These are phyloP conservation scores for Solanum arcanum DNA, from an alignment of 257 asterid genomes.

Conservation along the genomic window DNA sequence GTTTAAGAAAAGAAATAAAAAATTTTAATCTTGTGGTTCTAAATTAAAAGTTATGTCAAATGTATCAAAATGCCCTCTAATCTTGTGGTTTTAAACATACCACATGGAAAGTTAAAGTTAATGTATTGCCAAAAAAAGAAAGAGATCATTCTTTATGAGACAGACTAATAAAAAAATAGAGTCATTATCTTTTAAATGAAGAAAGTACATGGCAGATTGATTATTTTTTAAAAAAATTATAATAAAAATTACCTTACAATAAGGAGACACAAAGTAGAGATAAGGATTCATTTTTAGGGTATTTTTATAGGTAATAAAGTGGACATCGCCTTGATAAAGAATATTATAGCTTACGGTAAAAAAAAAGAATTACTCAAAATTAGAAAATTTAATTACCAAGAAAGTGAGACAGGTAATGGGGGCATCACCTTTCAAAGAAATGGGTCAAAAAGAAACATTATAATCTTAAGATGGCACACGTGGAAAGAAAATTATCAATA, in stretches of 20 bases:
- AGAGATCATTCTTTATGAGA: too few species aligned
- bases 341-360: neutral
- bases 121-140: too few species aligned
- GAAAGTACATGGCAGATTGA: fast-evolving
- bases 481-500: neutral
- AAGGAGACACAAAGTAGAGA: neutral
- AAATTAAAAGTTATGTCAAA: too few species aligned
- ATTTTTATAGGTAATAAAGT: neutral
- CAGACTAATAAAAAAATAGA: too few species aligned
- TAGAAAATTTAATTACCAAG: neutral
- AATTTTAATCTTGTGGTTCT: fast-evolving
- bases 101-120: too few species aligned
- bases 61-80: too few species aligned
- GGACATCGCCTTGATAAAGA: neutral
- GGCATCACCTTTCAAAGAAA: neutral
- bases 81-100: too few species aligned
- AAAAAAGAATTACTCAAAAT: neutral
- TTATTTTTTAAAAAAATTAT: too few species aligned
- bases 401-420: neutral
- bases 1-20: too few species aligned
- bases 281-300: neutral
- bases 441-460: neutral
- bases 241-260: neutral
- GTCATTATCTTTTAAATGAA: too few species aligned
- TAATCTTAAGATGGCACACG: neutral